These are phyloP conservation scores for Aristolochia fimbriata DNA, from an alignment of 164 flowering plant species.

Conservation along the genomic window DNA sequence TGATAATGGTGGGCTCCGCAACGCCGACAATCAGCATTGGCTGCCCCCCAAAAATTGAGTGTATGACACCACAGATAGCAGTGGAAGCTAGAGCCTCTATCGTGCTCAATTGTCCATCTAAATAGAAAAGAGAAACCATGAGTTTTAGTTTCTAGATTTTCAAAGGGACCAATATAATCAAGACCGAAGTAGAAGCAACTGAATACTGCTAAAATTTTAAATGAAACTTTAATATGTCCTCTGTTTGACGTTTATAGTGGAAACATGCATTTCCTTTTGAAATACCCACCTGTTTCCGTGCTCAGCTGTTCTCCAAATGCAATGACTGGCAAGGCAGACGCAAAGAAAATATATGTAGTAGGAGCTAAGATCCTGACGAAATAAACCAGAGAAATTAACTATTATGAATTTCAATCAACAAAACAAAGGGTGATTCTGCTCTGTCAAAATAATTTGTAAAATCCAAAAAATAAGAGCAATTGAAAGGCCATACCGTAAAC, in stretches of 20 bases:
- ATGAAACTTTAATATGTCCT: not conserved
- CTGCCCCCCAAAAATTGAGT: slow-evolving; percentile 54
- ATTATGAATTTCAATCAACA: not conserved
- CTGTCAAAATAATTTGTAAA: not conserved
- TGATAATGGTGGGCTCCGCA: slow-evolving; percentile 63
- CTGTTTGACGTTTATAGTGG: not conserved
- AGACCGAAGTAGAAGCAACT: not conserved
- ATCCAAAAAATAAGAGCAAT: not conserved
- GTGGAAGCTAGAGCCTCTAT: slow-evolving; percentile 55
- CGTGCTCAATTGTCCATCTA: slow-evolving; percentile 53
- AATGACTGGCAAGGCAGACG: slow-evolving; percentile 57
- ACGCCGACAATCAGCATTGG: slow-evolving; percentile 54
- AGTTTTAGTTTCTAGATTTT: not conserved
- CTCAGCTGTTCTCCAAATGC: slow-evolving; percentile 57
- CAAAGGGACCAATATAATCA: not conserved
- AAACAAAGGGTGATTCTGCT: not conserved
- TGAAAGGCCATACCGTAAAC: slow-evolving; percentile 23
- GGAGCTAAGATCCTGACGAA: slow-evolving; percentile 49
- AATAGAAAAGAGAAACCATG: not conserved
- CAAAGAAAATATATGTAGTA: slow-evolving; percentile 45
- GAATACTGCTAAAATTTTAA: not conserved
- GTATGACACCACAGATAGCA: slow-evolving; percentile 57
- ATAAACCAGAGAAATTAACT: not conserved
- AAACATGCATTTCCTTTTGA: not conserved
- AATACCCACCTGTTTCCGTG: slow-evolving; percentile 39